Base-by-base conservation (phyloP, 345 rosid species). In the Acer yangbiense region DNA sequence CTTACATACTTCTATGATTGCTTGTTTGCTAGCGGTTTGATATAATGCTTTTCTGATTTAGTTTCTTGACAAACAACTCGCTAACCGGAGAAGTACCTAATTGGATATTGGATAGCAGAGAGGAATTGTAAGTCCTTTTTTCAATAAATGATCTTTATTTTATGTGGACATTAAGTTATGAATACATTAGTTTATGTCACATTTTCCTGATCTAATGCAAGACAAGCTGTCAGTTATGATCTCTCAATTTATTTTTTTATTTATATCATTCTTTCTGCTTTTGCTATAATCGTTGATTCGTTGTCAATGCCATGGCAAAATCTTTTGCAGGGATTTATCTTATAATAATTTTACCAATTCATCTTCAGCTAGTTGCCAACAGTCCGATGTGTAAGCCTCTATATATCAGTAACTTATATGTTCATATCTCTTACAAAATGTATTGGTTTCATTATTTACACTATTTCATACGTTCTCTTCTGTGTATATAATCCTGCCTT, bases 21-120 rank as follows among this genome's bases (percentile, higher is more conserved):
- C 41, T 77, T 68, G 17, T 62, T 74, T 25, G 7, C 41, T 29
- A 54, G 35, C 35, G 18, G 29, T 48, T 23, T 65, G 50, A 65
- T 73, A 9, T 74, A 43, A 9, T 32, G 20, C 21, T 73, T 25
- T 61, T 66, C 16, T 63, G 46, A 77, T 81, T 52, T 61, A 96
- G 99, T 89, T 93, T 85, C 82, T 82, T 96, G 84, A 84, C 82
- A 58, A 88, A 92, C 79, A 96, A 96, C 84, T 87, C 91, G 21
- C 84, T 96, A 46, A 85, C 86, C 9, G 98, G 97, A 82, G 74
- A 65, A 46, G 83, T 94, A 65, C 93, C 94, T 52, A 68, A 2
- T 73, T 93, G 91, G 89, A 78, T 89, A 67, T 9, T 81, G 16
- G 44, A 2, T 1, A 89, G 70, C 75, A 78, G 25, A 14, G 0